Percentiles rank a stretch among this genome's conserved stretches.
Conservation (phyloP, 2,329 filamentous ascomycete species). For the Neodidymelliopsis sp. region DNA sequence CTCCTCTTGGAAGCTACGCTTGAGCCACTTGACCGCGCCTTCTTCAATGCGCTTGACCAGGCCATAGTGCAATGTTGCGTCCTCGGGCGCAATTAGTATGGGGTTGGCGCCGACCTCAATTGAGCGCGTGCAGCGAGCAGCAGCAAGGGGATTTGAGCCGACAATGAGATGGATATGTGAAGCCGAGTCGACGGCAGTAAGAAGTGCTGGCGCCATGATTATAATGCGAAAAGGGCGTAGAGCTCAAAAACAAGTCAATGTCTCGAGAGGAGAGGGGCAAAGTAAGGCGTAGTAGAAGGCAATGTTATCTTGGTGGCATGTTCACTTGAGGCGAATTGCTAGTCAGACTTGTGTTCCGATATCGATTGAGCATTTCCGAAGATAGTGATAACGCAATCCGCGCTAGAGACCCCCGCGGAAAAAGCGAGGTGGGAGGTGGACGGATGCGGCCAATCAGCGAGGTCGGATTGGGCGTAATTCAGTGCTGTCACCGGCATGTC, state of each 20-base stretch:
- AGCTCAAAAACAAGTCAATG: constrained; percentile 17
- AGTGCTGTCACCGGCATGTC: constrained; percentile 8
- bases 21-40: constrained; percentile 70
- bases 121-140: constrained; percentile 79
- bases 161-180: constrained; percentile 83
- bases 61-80: constrained; percentile 66
- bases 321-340: constrained; percentile 10
- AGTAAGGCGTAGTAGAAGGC: constrained; percentile 1
- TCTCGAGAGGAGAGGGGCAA: constrained; percentile 9
- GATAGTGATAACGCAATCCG: constrained; percentile 15
- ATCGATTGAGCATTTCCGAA: constrained; percentile 18
- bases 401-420: constrained; percentile 10
- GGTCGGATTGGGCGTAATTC: background rate
- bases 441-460: constrained; percentile 11
- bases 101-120: constrained; percentile 83
- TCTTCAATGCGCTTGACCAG: constrained; percentile 71
- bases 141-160: constrained; percentile 87
- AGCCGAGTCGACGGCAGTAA: constrained; percentile 75
- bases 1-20: constrained; percentile 70
- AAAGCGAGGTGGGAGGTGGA: constrained; percentile 1
- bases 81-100: constrained; percentile 76
- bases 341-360: constrained; percentile 21
- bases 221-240: background rate
- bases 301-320: constrained; percentile 6
- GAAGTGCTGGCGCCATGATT: constrained; percentile 64